A percentile compares a stretch with the other conserved stretches of the same genome.
Conservation (phyloP, 2,329 filamentous ascomycete genomes). For the Plenodomus lindquistii region DNA sequence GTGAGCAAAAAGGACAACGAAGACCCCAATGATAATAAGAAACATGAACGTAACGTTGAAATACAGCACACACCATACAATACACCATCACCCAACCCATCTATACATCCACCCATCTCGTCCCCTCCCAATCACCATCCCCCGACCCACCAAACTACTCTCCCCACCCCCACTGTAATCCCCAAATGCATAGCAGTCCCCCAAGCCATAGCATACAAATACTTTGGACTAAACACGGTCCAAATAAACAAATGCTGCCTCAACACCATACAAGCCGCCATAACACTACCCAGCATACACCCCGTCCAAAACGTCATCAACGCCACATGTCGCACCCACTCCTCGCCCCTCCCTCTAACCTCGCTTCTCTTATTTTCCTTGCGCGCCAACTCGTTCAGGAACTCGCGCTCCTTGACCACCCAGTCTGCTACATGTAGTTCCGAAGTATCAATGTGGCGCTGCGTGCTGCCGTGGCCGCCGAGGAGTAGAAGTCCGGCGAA, state of each 20-base stretch:
- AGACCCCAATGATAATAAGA: too few species aligned
- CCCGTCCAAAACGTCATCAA: slow-evolving; percentile 73
- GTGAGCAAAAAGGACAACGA: too few species aligned
- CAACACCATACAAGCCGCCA: slow-evolving; percentile 83
- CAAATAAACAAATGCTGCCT: slow-evolving; percentile 94
- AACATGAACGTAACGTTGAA: too few species aligned
- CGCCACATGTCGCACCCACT: slow-evolving; percentile 56
- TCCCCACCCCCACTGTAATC: slow-evolving; percentile 37
- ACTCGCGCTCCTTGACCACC: slow-evolving; percentile 34
- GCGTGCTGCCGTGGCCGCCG: slow-evolving; percentile 21
- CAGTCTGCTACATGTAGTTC: slow-evolving; percentile 32
- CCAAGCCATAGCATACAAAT: slow-evolving; percentile 91
- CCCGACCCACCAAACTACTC: slow-evolving; percentile 38
- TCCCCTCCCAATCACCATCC: slow-evolving; percentile 26
- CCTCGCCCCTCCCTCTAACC: slow-evolving; percentile 7
- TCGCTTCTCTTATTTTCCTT: slow-evolving; percentile 16
- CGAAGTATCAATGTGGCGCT: slow-evolving; percentile 18
- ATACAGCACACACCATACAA: not conserved
- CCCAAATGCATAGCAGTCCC: slow-evolving; percentile 76
- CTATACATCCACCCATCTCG: too few species aligned
- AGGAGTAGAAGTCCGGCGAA: slow-evolving; percentile 63
- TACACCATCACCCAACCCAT: not conserved
- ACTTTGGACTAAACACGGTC: slow-evolving; percentile 98
- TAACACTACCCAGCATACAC: slow-evolving; percentile 70
- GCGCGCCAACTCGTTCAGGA: slow-evolving; percentile 24